A percentile compares a stretch with the other conserved stretches of the same genome.
Conservation (phyloP, 1,284 basidiomycete genomes). For the Fistulina hepatica region DNA sequence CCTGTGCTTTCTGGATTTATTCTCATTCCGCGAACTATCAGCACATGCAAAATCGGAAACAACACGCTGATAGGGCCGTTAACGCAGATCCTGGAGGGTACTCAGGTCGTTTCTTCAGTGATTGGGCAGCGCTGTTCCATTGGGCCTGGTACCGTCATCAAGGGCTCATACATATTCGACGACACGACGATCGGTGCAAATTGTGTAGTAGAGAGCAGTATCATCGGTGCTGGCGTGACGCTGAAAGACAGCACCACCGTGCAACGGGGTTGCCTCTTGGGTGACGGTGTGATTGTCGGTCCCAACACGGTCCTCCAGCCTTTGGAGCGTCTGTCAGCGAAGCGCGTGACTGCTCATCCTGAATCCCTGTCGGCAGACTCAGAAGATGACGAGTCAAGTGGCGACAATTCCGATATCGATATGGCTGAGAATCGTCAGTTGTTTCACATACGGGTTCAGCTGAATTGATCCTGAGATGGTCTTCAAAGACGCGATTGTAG, state of each 20-base stretch:
- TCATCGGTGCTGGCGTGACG: slow-evolving; percentile 66
- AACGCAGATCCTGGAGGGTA: slow-evolving; percentile 53
- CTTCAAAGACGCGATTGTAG: slow-evolving; percentile 35
- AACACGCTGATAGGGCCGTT: slow-evolving; percentile 75
- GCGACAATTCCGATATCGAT: slow-evolving; percentile 51
- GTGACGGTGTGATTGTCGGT: slow-evolving; percentile 70
- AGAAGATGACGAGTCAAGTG: slow-evolving; percentile 24
- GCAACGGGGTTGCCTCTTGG: slow-evolving; percentile 65
- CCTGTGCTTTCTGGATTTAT: slow-evolving; percentile 1
- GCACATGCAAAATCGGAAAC: slow-evolving; percentile 73
- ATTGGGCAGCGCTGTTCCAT: slow-evolving; percentile 68
- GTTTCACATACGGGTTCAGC: slow-evolving; percentile 2
- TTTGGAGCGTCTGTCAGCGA: slow-evolving; percentile 63
- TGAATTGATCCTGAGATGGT: slow-evolving; percentile 13
- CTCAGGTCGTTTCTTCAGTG: slow-evolving; percentile 57
- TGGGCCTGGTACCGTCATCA: slow-evolving; percentile 51
- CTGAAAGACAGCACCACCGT: slow-evolving; percentile 60
- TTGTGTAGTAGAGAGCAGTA: slow-evolving; percentile 66
- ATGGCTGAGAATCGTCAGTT: slow-evolving; percentile 50
- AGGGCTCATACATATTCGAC: slow-evolving; percentile 76
- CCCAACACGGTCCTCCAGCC: slow-evolving; percentile 57
- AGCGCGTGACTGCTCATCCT: slow-evolving; percentile 19
- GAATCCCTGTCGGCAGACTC: slow-evolving; percentile 22
- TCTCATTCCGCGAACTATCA: slow-evolving; percentile 18
- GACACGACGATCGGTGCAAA: slow-evolving; percentile 68